Evolutionary conservation across 2,329 filamentous ascomycete species (phyloP).

Genomic region (Aphanoascus verrucosus): DNA sequence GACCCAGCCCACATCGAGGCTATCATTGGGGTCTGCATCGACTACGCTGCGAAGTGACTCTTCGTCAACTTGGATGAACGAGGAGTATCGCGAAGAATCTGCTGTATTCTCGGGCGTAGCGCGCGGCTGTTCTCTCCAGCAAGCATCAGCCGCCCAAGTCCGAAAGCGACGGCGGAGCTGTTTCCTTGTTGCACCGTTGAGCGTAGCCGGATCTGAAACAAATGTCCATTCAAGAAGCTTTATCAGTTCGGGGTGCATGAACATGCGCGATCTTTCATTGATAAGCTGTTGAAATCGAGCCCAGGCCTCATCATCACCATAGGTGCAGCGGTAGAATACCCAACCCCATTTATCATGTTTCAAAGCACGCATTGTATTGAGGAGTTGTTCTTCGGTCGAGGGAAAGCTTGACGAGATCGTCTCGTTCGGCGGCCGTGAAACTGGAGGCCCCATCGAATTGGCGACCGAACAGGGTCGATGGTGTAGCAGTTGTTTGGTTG

Average conservation of each 20-base stretch:
- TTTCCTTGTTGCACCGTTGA: background rate
- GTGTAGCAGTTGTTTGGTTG: too few relatives aligned
- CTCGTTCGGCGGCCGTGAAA: too few relatives aligned
- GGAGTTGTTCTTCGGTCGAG: background rate
- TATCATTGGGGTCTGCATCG: background rate
- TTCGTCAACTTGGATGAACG: background rate
- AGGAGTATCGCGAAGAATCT: background rate
- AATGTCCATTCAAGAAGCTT: background rate
- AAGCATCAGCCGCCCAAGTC: background rate
- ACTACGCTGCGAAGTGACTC: background rate
- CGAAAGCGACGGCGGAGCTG: background rate
- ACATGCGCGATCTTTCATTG: background rate
- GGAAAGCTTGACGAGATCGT: too few relatives aligned
- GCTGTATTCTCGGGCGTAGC: background rate
- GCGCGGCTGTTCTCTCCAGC: background rate
- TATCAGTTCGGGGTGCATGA: background rate
- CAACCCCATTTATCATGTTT: constrained; percentile 4
- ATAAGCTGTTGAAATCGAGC: background rate
- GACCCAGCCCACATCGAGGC: background rate
- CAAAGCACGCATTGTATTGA: background rate
- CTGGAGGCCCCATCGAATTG: too few relatives aligned
- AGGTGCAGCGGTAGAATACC: background rate
- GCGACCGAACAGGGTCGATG: too few relatives aligned
- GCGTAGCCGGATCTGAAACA: background rate
- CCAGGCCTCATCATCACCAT: constrained; percentile 2